These are phyloP conservation scores for Metarhizium anisopliae DNA, from an alignment of 2,329 filamentous ascomycete species.

Conservation along the genomic window DNA sequence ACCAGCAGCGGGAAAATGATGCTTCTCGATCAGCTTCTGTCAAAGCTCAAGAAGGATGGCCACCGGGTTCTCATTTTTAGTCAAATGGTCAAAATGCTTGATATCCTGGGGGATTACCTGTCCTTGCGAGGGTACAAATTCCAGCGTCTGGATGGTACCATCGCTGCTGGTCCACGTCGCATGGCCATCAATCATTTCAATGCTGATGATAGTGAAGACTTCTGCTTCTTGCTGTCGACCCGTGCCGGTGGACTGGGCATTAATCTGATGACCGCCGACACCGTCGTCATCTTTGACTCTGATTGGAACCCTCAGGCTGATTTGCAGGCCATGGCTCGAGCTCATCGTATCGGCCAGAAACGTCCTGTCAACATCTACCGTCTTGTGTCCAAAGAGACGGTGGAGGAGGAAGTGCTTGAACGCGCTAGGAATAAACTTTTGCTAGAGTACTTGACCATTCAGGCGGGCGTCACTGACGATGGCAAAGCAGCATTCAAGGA, in stretches of 20 bases:
- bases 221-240: slow-evolving; percentile 92
- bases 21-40: slow-evolving; percentile 89
- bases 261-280: slow-evolving; percentile 97
- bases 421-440: slow-evolving; percentile 95
- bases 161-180: slow-evolving; percentile 76
- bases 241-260: slow-evolving; percentile 96
- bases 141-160: slow-evolving; percentile 90
- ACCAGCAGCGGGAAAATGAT: slow-evolving; percentile 99
- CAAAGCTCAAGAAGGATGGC: slow-evolving; percentile 85
- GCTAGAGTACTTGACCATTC: slow-evolving; percentile 94
- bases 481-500: slow-evolving; percentile 70
- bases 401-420: slow-evolving; percentile 95
- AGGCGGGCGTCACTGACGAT: slow-evolving; percentile 92
- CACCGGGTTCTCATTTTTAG: slow-evolving; percentile 97
- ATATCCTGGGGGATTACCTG: slow-evolving; percentile 91
- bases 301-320: slow-evolving; percentile 99
- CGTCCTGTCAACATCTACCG: slow-evolving; percentile 94
- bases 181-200: slow-evolving; percentile 99
- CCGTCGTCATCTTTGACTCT: slow-evolving; percentile 94
- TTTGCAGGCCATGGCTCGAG: slow-evolving; percentile 95
- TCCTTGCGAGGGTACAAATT: slow-evolving; percentile 90
- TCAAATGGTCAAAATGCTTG: slow-evolving; percentile 98
- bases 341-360: slow-evolving; percentile 95
- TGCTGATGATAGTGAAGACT: slow-evolving; percentile 89
- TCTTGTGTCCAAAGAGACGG: slow-evolving; percentile 93